Evolutionary conservation across 75 land plant species (phyloP).

Genomic region (Larix kaempferi): DNA sequence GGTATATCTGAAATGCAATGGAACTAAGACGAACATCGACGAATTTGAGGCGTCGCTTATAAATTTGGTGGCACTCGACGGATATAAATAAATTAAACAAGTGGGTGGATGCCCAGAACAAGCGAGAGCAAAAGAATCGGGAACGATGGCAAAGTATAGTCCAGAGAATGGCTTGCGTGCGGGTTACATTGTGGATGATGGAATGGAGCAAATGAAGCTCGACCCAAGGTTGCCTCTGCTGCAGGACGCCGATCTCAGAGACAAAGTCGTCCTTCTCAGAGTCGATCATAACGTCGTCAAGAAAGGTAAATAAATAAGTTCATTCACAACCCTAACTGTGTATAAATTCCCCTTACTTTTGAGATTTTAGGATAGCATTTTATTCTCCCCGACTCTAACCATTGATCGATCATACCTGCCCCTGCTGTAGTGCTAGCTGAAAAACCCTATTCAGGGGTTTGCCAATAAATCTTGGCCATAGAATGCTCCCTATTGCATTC

Average conservation of each 20-base stretch:
- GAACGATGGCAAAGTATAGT: constrained; percentile 20
- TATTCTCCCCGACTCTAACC: too few species aligned
- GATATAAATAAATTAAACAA: not conserved
- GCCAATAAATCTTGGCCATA: too few species aligned
- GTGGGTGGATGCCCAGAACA: too few species aligned
- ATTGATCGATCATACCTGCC: too few species aligned
- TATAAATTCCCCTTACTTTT: too few species aligned
- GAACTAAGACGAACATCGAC: not conserved
- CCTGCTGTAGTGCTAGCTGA: too few species aligned
- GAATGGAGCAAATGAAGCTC: constrained; percentile 21
- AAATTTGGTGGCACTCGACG: not conserved
- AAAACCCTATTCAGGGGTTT: too few species aligned
- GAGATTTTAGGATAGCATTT: too few species aligned
- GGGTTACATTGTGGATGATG: constrained; percentile 50
- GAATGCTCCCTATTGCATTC: too few species aligned
- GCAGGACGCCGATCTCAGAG: constrained; percentile 50
- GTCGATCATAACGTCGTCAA: constrained; percentile 60
- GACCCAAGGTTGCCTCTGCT: constrained; percentile 40
- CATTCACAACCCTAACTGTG: too few species aligned
- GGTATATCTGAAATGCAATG: not conserved
- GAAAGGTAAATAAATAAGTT: constrained; percentile 22
- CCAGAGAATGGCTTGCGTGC: constrained; percentile 28
- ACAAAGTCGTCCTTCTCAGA: constrained; percentile 50
- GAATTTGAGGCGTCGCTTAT: not conserved
- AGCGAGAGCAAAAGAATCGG: not conserved